Base-by-base conservation (phyloP, 768 basidiomycete genomes). In the Gloeophyllum trabeum region DNA sequence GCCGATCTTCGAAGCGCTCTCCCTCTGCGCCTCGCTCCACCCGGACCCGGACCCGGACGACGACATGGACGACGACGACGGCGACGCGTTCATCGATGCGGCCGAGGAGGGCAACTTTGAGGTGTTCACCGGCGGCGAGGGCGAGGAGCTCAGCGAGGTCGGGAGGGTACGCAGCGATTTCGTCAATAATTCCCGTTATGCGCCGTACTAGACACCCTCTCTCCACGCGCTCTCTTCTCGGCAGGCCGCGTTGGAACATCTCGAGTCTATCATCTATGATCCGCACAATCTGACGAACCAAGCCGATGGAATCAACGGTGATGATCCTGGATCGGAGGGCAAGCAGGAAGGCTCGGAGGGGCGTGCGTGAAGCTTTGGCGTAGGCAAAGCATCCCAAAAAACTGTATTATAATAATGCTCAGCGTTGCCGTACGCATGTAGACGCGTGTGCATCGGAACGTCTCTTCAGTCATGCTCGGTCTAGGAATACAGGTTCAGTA, bases 81-180 rank as follows among this genome's bases (percentile, higher is more conserved):
- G n/a, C n/a, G 70, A 74, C 52, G 74, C 75, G 36, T 73, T 73
- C 3, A 73, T 81, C 51, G 59, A 79, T 46, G 72, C 81, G 51
- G 51, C 67, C 5, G 62, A 65, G 24, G 58, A 57, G 13, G 56
- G 57, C 32, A 49, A 41, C 7, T 69, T 72, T 44, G 64, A 68
- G 46, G 64, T 67, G 1, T 81, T 87, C 56, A 69, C 62, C 18
- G 81, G 79, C 21, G 69, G 71, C 37, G 78, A 70, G 43, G 71
- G 64, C 18, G 67, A 88, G 52, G 85, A 91, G 61, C 73, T 91
- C 49, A 85, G 79, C 60, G 80, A 82, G 65, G 84, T 82, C 50
- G 90, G 90, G 67, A 79, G 85, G 82, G 87, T 90, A 81, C 85
- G 90, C 83, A 86, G 80, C 61, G 75, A 84, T 84, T 84, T 84